Evolutionary conservation across 2,329 filamentous ascomycete genomes (phyloP), one percentile per base, ranked within the genome.

Genomic region (Trichophyton schoenleinii): DNA sequence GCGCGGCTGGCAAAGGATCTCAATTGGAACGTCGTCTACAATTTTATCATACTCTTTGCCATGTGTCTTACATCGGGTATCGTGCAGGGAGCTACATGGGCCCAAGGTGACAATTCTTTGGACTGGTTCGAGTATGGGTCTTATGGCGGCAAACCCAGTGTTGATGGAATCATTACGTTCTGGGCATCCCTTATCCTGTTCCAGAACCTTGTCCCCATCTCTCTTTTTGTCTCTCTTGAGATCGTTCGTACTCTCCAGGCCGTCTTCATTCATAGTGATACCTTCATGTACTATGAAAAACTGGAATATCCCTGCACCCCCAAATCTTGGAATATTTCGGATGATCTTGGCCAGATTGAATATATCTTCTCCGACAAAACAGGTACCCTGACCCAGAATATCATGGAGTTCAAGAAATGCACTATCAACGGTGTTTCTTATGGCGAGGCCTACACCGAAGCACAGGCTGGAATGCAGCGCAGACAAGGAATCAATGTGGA

Each of bases 361-460:
- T 99, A 97, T 78, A 96, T 99, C 67, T 99, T 99, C 74, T 96
- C 89, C 0, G 89, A 95, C 79, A 95, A 95, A 76, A 95, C 89
- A 0, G 89, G 89, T 62, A 95, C 89, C 1, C 77, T 95, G 65
- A 95, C 89, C 0, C 89, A 95, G 69, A 95, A 95, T 71, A 88
- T 95, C 60, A 95, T 95, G 94, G 95, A 99, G 73, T 99, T 97
- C 83, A 99, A 97, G 75, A 99, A 99, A 75, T 91, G 88, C 61
- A 95, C 91, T 0, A 87, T 99, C 74, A 97, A 97, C 69, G 92
- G 92, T n/a, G 83, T 94, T 63, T 86, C 91, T 0, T 99, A 99
- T 67, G 94, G 95, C 64, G 94, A 99, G 76, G 94, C 94, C 0
- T 99, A 96, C 70, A 99, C 95, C 0, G 94, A 99, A 74, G 94